Conservation (phyloP, 2,329 filamentous ascomycete genomes). For the Sporothrix pseudoabietina region DNA sequence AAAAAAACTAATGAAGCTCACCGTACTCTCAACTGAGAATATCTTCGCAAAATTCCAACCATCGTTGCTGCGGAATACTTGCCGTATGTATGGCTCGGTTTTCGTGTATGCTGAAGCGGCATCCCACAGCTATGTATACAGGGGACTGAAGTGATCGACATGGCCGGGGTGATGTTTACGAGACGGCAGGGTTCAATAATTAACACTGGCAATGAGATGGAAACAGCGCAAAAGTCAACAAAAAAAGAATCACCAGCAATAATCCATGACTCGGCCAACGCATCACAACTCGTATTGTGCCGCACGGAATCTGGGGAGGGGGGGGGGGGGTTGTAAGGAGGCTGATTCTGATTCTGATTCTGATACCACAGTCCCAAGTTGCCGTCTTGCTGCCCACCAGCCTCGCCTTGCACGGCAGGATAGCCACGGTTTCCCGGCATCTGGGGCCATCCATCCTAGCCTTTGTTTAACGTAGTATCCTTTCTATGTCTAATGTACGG, state of each 20-base stretch:
- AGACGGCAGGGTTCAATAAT: neutral
- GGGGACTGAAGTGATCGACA: neutral
- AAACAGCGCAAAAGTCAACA: neutral
- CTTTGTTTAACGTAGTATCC: neutral
- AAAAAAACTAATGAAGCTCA: neutral
- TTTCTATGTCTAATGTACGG: neutral
- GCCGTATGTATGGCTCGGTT: neutral
- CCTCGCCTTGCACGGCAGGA: neutral
- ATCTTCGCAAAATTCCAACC: neutral
- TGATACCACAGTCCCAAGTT: neutral
- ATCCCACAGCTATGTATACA: neutral
- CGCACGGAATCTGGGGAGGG: neutral
- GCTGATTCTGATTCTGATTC: no score
- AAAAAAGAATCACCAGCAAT: neutral
- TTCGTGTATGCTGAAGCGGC: slow-evolving; percentile 9
- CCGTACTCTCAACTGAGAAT: neutral
- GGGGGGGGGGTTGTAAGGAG: neutral
- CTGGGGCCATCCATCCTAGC: neutral
- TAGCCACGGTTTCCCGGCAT: neutral
- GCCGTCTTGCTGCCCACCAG: neutral
- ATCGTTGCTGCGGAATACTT: neutral
- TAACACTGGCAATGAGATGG: neutral
- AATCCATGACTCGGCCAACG: neutral
- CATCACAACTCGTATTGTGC: slow-evolving; percentile 5
- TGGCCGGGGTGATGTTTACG: neutral